Base-by-base conservation (phyloP, 176 grass and related monocot species). In the Rhipidocladum racemiflorum region DNA sequence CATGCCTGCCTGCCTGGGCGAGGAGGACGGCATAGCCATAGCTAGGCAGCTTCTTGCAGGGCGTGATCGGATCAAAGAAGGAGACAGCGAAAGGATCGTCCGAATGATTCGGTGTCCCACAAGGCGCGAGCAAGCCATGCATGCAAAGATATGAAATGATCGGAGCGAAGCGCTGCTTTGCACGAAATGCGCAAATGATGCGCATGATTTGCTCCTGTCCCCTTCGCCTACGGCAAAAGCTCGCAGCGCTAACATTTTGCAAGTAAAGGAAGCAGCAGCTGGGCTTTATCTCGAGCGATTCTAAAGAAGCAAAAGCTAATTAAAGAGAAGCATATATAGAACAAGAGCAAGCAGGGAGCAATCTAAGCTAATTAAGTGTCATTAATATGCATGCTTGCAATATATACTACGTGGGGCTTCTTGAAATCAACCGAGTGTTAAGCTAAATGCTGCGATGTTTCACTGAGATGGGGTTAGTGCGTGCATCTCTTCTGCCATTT, bases 91-190 rank as follows among this genome's bases (percentile, higher is more conserved):
- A 59, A 74, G 50, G 75, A 74, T 79, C n/a, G 39, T 53, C 29
- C 3, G 68, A 84, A 88, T 83, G 74, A 78, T 83, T 71, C 80
- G 2, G 65, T 88, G 86, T 88, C 86, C 86, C 79, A 43, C 80
- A 76, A 82, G 72, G 79, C 85, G 72, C 64, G 42, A 68, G 71
- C 62, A 76, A 51, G 85, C 72, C 63, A 81, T 69, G 63, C 63
- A 81, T 69, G 63, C 72, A 73, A 78, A 77, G 65, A 78, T 14
- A 78, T 7, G 85, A 75, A 75, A 60, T 64, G 74, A 83, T 77
- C 79, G 55, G 53, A 42, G 64, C 8, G 45, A 10, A 72, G 28
- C 77, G 29, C 44, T 60, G 65, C 66, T 81, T 82, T 82, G 40
- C 40, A 57, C 67, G 67, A 56, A 71, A 17, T 29, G 70, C 25